Conservation (phyloP, 768 basidiomycete species). For the Trametes villosa region DNA sequence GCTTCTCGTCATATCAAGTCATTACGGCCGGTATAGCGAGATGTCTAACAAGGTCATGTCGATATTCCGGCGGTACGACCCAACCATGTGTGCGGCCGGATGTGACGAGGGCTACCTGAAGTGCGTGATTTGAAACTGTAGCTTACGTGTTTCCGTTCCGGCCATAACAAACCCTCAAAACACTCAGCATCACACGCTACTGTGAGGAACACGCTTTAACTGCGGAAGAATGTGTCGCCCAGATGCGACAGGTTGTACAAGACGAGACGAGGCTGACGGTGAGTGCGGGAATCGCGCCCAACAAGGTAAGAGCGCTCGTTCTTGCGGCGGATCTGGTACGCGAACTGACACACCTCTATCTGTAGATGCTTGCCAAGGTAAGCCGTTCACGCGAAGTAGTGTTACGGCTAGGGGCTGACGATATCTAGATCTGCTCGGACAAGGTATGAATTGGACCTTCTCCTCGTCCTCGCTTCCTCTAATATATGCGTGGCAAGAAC, state of each 20-base stretch:
- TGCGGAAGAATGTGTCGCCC: constrained; percentile 74
- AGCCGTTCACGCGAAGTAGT: constrained; percentile 13
- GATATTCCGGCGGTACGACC: constrained; percentile 73
- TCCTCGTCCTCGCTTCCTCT: not conserved
- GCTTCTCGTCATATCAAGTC: constrained; percentile 67
- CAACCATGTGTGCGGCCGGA: constrained; percentile 73
- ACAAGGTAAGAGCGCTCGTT: constrained; percentile 63
- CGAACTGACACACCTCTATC: constrained; percentile 17
- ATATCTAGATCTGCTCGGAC: constrained; percentile 84
- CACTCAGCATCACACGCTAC: constrained; percentile 76
- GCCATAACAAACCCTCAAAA: not conserved
- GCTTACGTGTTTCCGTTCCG: not conserved
- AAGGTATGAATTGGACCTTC: constrained; percentile 49
- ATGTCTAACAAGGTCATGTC: constrained; percentile 74
- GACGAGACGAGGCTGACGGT: constrained; percentile 86
- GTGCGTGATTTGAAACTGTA: constrained; percentile 40
- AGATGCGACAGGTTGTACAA: constrained; percentile 76
- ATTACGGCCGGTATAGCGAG: constrained; percentile 66
- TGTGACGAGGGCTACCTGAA: constrained; percentile 94
- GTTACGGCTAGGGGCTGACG: not conserved
- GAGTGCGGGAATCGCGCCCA: constrained; percentile 95
- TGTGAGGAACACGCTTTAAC: constrained; percentile 68
- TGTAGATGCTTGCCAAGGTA: constrained; percentile 90
- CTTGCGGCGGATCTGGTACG: constrained; percentile 16
- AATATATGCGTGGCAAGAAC: constrained; percentile 51